Evolutionary conservation across 345 rosid species (phyloP).

Genomic region (Ceriops tagal): DNA sequence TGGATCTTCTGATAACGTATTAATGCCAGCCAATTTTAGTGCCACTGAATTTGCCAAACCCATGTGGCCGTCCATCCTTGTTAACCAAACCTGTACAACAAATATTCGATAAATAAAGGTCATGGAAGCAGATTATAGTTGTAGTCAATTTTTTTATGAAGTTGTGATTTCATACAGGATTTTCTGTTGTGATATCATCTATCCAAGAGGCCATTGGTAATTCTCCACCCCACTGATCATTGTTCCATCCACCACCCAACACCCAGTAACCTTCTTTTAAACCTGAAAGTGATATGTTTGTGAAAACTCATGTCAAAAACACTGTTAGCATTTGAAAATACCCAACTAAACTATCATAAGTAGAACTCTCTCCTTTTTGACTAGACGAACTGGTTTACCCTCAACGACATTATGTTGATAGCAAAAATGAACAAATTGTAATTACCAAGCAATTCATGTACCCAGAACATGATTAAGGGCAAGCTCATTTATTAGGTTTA

Average conservation of each 20-base stretch:
- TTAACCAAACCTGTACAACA: slow-evolving; percentile 64
- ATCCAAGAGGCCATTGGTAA: slow-evolving; percentile 75
- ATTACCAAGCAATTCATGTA: not conserved
- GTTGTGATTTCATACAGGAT: slow-evolving; percentile 56
- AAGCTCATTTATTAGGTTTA: not conserved
- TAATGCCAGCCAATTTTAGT: slow-evolving; percentile 61
- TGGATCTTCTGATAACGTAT: slow-evolving; percentile 55
- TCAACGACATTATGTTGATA: not conserved
- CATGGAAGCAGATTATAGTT: not conserved
- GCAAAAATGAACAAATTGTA: not conserved
- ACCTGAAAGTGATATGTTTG: slow-evolving; percentile 30
- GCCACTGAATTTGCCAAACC: slow-evolving; percentile 86
- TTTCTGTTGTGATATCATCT: slow-evolving; percentile 62
- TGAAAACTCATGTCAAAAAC: not conserved
- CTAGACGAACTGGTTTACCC: no score
- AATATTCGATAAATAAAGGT: not conserved
- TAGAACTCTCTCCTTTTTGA: no score
- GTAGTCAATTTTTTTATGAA: not conserved
- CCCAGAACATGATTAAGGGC: not conserved
- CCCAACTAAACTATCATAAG: not conserved
- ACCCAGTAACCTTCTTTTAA: slow-evolving; percentile 69
- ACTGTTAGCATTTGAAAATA: not conserved
- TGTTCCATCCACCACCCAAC: slow-evolving; percentile 96
- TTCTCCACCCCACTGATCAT: slow-evolving; percentile 95
- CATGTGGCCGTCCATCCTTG: slow-evolving; percentile 93